These are phyloP conservation scores for Trypanosoma vivax DNA, from an alignment of 208 protist species.

Conservation along the genomic window DNA sequence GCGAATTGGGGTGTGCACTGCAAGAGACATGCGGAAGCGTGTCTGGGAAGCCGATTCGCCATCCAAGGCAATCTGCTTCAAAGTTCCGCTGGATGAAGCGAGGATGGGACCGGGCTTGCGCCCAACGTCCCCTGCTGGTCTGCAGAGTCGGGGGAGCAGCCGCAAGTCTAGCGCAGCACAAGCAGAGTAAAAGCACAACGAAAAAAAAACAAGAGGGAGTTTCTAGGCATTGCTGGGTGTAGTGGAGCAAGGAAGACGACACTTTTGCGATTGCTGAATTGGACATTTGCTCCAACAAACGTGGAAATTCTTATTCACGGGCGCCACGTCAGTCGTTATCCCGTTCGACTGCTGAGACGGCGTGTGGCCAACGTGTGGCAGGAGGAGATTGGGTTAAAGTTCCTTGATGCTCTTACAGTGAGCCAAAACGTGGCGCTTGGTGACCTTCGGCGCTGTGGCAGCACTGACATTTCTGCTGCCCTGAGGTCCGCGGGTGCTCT, in stretches of 20 bases:
- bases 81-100: too few relatives aligned
- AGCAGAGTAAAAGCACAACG: too few relatives aligned
- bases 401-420: conserved; percentile 46
- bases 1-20: too few relatives aligned
- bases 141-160: too few relatives aligned
- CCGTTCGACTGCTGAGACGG: conserved; percentile 43
- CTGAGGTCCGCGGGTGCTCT: conserved; percentile 23
- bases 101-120: too few relatives aligned
- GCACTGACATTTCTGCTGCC: conserved; percentile 18
- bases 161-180: too few relatives aligned
- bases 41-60: too few relatives aligned
- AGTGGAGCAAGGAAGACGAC: conserved; percentile 76
- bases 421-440: conserved; percentile 58
- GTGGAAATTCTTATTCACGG: conserved; percentile 57
- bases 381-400: conserved; percentile 27
- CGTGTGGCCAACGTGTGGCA: conserved; percentile 64
- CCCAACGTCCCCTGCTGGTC: too few relatives aligned
- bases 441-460: conserved; percentile 23
- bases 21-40: too few relatives aligned
- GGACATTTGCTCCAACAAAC: conserved; percentile 38
- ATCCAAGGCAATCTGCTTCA: too few relatives aligned
- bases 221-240: conserved; percentile 59
- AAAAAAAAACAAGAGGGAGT: conserved; percentile 25
- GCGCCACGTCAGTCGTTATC: conserved; percentile 31
- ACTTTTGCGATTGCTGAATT: conserved; percentile 45